Base-by-base conservation (phyloP, 2,329 filamentous ascomycete genomes). In the Microascus cirrosus region DNA sequence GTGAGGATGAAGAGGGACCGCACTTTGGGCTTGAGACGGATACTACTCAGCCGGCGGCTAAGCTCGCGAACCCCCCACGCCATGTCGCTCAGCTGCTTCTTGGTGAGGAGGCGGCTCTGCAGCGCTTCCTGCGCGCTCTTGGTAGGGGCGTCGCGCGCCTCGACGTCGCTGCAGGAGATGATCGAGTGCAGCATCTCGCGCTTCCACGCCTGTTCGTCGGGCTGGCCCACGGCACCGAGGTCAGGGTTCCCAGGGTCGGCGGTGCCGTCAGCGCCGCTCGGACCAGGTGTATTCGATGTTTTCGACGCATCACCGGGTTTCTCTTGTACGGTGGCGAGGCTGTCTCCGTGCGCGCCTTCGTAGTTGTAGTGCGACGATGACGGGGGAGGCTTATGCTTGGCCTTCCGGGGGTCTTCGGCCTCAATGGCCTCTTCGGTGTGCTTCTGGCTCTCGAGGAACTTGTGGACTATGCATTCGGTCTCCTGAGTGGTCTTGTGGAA, bases 71-170 rank as follows among this genome's bases (percentile, higher is more conserved):
- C 94, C 28, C 93, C 92, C 84, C 93, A 92, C 0, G 93, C 92
- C 93, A 99, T 97, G 65, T 97, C 94, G 15, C 88, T 91, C 50
- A 99, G 78, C 71, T 99, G 90, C 70, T 89, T 91, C 75, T 97
- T 97, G 1, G 92, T 96, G 63, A 97, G 78, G 55, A 96, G 81
- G n/a, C 93, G 82, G 60, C 80, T 84, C 65, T 82, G 79, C 50
- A 79, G 64, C 12, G 24, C 32, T 15, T 57, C 52, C 1, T 57
- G 13, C 6, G 32, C 36, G 15, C 7, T 60, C 64, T 35, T 70
- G 63, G 24, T 65, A 59, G 55, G 50, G 7, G 35, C 24, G 5
- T 54, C 51, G 39, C 28, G 18, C 15, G 20, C 24, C n/a, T 48
- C 54, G 8, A 53, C 34, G 25, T 54, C 51, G 22, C 28, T 55